phyloP scores from a whole-genome alignment of 2,329 filamentous ascomycete species.

The Pseudocercospora pini-densiflorae region DNA sequence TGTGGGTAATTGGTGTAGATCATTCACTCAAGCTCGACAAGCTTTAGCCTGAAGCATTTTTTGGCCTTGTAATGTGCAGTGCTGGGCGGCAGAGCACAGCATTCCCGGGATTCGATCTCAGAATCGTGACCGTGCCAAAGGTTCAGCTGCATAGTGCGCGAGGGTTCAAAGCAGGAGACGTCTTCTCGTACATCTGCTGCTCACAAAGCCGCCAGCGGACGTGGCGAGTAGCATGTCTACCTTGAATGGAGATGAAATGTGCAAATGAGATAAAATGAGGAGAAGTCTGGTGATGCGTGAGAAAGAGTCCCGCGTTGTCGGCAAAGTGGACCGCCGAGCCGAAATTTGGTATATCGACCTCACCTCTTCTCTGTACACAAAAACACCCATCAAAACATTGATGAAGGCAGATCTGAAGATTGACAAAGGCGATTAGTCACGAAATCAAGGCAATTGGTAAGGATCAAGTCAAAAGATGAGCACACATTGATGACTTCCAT shows the following conservation, averaged over 20 bases:
- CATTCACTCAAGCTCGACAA: constrained; percentile 1
- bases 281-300: neutral
- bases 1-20: neutral
- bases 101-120: too few relatives aligned
- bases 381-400: neutral
- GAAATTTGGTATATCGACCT: neutral
- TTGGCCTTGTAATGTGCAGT: neutral
- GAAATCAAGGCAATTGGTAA: neutral
- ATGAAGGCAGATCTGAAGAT: neutral
- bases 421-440: neutral
- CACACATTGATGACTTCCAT: neutral
- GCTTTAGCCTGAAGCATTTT: neutral
- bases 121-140: too few relatives aligned
- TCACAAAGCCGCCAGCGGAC: too few relatives aligned
- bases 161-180: too few relatives aligned
- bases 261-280: neutral
- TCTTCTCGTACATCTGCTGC: too few relatives aligned
- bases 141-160: too few relatives aligned
- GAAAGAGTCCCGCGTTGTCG: neutral
- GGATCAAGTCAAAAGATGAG: neutral
- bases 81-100: too few relatives aligned
- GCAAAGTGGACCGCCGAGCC: neutral
- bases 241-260: neutral
- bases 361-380: neutral
- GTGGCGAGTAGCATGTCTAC: too few relatives aligned